Conservation (phyloP, 106 monocot species). For the Xerophyta viscosa region DNA sequence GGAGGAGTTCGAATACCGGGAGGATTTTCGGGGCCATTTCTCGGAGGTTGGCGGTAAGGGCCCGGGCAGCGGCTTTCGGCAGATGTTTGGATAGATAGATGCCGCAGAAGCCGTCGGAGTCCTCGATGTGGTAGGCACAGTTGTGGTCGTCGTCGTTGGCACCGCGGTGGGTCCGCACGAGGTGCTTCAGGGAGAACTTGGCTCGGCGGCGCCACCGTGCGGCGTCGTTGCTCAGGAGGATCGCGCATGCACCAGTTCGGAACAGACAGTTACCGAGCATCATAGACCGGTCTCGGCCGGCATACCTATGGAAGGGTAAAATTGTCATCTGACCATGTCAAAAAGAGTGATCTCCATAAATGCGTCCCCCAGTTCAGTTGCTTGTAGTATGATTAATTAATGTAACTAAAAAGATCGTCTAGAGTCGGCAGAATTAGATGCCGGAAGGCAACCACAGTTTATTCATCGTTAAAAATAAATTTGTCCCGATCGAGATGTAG, state of each 20-base stretch:
- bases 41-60: constrained; percentile 27
- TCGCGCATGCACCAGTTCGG: constrained; percentile 21
- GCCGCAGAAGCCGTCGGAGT: constrained; percentile 17
- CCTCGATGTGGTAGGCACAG: constrained; percentile 19
- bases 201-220: not conserved
- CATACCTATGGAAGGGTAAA: not conserved
- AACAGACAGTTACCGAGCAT: constrained; percentile 32
- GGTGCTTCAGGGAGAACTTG: constrained; percentile 19
- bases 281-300: constrained; percentile 23
- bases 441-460: too few species aligned
- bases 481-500: too few species aligned
- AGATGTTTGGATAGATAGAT: constrained; percentile 22
- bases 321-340: too few species aligned
- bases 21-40: constrained; percentile 27
- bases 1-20: constrained; percentile 32
- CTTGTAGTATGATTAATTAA: too few species aligned
- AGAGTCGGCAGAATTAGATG: too few species aligned
- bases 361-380: too few species aligned
- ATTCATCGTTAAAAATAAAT: too few species aligned
- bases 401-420: too few species aligned
- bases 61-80: constrained; percentile 38
- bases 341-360: too few species aligned
- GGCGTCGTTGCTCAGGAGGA: constrained; percentile 19
- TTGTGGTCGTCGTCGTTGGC: constrained; percentile 18
- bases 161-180: constrained; percentile 24